Evolutionary conservation across 768 basidiomycete genomes (phyloP).

Genomic region (Albatrellus ellisii): DNA sequence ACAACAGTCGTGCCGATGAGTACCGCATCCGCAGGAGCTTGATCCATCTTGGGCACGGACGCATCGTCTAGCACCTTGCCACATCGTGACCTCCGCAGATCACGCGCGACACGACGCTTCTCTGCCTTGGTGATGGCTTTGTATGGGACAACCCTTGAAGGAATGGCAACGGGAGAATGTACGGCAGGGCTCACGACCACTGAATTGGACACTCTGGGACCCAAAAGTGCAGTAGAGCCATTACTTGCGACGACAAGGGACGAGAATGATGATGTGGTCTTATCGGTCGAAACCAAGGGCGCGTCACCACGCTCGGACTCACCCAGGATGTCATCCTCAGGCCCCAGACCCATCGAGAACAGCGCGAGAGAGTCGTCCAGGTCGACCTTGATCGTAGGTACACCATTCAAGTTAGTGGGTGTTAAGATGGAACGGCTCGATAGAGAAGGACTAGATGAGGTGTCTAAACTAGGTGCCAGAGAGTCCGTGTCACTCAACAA

Average conservation of each 20-base stretch:
- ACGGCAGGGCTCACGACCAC: no score
- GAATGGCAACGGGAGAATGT: conserved; percentile 1
- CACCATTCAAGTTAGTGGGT: not conserved
- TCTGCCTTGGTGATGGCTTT: conserved; percentile 1
- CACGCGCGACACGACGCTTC: conserved; percentile 3
- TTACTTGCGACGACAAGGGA: not conserved
- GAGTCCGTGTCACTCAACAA: not conserved
- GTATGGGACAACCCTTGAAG: not conserved
- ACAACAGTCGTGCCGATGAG: not conserved
- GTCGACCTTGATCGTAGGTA: conserved; percentile 7
- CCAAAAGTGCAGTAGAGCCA: not conserved
- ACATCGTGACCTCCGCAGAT: conserved; percentile 14
- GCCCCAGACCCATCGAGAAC: conserved; percentile 37
- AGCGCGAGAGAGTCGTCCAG: conserved; percentile 21
- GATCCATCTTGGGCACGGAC: not conserved
- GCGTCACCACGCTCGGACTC: not conserved
- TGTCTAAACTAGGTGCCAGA: not conserved
- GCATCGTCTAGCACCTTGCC: conserved; percentile 16
- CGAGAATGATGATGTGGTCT: not conserved
- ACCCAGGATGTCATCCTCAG: not conserved
- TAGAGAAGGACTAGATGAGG: conserved; percentile 1
- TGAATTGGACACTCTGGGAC: not conserved
- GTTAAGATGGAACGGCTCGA: not conserved
- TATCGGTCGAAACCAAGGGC: not conserved
- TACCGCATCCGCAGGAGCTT: not conserved